Evolutionary conservation across 805 yeast species (phyloP), one percentile per base, ranked within the genome.

Genomic region (Kodamaea kaohsiungensis): DNA sequence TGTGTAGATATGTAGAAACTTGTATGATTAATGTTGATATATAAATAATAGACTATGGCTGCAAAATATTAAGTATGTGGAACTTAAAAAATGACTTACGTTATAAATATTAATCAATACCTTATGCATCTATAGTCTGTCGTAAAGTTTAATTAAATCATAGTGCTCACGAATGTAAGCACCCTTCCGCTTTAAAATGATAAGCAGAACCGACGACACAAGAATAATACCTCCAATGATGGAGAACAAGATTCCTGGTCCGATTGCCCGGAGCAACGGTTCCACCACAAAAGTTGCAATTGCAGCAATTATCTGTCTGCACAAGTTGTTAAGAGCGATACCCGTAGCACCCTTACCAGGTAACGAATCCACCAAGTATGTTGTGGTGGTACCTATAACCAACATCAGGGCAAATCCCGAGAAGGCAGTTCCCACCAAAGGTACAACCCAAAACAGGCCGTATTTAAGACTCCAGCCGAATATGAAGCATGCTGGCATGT

Each of bases 321-420:
- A 75, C 53, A 90, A 78, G 64, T 90, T 91, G 63, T 88, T 90
- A 49, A 91, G 67, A 0, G 96, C 96, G 48, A 90, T 89, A 0
- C 96, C 96, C 0, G 96, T 88, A 12, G 96, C 92, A 43, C 96
- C 96, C 61, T 86, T 79, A 0, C 96, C 96, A 0, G 97, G 96
- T 46, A 91, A 75, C 1, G 91, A 83, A 64, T 90, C 97, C 1
- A 90, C 91, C 53, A 90, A 71, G 63, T 89, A 91, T 0, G 96
- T 89, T 2, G 87, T 82, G 0, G 91, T 87, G 7, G 89, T 83
- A 2, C 96, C 95, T 60, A 89, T 89, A 2, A 88, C 83, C 69
- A 89, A 82, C 95, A 90, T 88, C 35, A 89, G 84, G 0, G 93
- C 89, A 64, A 87, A 84, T 0, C 97, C 97, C 67, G 86, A 89